phyloP scores from a whole-genome alignment of 805 yeast genomes.

The Kazachstania viticola region DNA sequence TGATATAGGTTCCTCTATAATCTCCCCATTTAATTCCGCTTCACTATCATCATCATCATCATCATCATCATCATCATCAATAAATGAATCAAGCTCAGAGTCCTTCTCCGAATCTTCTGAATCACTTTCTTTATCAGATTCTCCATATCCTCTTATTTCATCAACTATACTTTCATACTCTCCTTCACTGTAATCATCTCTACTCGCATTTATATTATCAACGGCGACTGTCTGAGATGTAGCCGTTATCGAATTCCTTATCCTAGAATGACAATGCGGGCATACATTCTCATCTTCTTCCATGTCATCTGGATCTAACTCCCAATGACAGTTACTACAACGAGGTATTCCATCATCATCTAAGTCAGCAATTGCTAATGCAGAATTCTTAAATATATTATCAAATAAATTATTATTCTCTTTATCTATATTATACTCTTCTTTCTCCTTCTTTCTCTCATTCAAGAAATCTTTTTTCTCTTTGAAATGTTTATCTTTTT shows the following conservation, averaged over 20 bases:
- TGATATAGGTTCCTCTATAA: neutral
- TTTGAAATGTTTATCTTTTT: conserved; percentile 12
- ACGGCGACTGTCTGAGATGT: too few species aligned
- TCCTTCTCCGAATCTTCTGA: conserved; percentile 7
- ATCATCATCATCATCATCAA: conserved; percentile 9
- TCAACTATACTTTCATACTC: conserved; percentile 9
- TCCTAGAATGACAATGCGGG: conserved; percentile 51
- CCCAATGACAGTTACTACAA: conserved; percentile 75
- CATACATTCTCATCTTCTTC: conserved; percentile 41
- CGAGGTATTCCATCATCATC: conserved; percentile 61
- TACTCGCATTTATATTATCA: neutral
- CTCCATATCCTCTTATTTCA: conserved; percentile 6
- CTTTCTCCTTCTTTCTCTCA: conserved; percentile 12
- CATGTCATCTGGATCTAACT: conserved; percentile 31
- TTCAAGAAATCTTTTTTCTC: conserved; percentile 12
- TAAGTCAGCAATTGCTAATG: conserved; percentile 47
- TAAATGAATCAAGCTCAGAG: conserved; percentile 13
- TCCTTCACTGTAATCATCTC: conserved; percentile 20
- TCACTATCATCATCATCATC: conserved; percentile 2
- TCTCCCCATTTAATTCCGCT: conserved; percentile 1
- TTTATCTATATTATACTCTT: conserved; percentile 10
- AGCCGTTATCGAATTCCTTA: conserved; percentile 21
- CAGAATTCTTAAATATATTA: conserved; percentile 36
- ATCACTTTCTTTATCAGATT: conserved; percentile 7
- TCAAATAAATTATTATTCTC: conserved; percentile 33